Evolutionary conservation across 164 flowering plant species (phyloP), one percentile per base, ranked within the genome.

Genomic region (Umbellularia californica): DNA sequence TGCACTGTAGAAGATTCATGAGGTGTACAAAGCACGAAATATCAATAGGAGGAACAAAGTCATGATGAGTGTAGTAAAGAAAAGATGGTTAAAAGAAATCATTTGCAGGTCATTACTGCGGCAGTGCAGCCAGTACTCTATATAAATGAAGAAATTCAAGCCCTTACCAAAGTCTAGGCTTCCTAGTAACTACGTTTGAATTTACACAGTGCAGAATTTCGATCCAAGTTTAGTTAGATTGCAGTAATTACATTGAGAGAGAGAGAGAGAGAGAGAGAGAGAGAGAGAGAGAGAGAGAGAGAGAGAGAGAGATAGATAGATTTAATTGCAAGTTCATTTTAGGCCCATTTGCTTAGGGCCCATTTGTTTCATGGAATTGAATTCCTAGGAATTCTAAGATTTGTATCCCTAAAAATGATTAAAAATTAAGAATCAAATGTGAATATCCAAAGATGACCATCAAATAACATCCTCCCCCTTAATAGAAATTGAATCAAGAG

Each of bases 1-100:
- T 95, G 99, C 97, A 88, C 89, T 85, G 84, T 74, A 74, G 24
- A 81, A 78, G 33, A 80, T 68, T 60, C 74, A 76, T 77, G 72
- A 87, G 64, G 58, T 50, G 27, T 47, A 23, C 28, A 64, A 64
- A 66, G n/a, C 22, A 13, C 55, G 66, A 68, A 69, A 58, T 70
- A 66, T 10, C 58, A 78, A 60, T 55, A 72, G 25, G 69, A 25
- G 41, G 17, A 50, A 65, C 22, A 4, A 22, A 12, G 30, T 11
- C 25, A 28, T 3, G 23, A 58, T 1, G 7, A 72, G 63, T 22
- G 63, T 12, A 35, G 41, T 25, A 9, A 13, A 19, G 2, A 7
- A 74, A 55, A 13, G n/a, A 33, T 11, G 1, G 41, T 47, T 68
- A 20, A 68, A 20, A 20, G 52, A 68, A 35, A 17, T 41, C 11